Evolutionary conservation across 1,284 basidiomycete species (phyloP).

Genomic region (Tilletia setariae): DNA sequence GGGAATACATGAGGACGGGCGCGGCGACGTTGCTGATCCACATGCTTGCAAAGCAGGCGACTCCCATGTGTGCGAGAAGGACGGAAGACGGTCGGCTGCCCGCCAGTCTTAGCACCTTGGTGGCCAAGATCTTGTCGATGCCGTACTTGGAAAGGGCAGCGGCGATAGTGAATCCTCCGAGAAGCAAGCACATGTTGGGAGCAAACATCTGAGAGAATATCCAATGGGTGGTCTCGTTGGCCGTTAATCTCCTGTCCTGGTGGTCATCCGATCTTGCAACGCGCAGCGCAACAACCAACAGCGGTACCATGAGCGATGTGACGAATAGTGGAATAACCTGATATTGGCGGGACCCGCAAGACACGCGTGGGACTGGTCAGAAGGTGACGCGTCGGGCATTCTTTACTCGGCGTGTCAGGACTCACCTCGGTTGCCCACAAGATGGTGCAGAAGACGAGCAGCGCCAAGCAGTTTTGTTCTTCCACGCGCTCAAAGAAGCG

Average conservation of each 20-base stretch:
- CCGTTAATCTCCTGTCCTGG: constrained; percentile 62
- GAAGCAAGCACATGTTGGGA: constrained; percentile 74
- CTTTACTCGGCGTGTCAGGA: constrained; percentile 12
- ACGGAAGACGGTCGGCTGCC: constrained; percentile 83
- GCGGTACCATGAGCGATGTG: constrained; percentile 83
- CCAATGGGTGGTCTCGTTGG: constrained; percentile 76
- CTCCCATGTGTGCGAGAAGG: constrained; percentile 88
- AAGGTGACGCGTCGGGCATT: not conserved
- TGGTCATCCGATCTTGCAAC: constrained; percentile 71
- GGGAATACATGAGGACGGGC: constrained; percentile 93
- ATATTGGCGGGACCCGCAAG: constrained; percentile 46
- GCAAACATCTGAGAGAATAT: constrained; percentile 68
- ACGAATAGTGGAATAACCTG: constrained; percentile 91
- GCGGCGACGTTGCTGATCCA: constrained; percentile 99
- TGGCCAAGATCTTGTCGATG: constrained; percentile 84
- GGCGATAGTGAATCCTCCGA: constrained; percentile 95
- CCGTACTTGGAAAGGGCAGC: constrained; percentile 95
- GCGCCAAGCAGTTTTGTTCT: constrained; percentile 86
- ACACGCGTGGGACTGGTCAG: constrained; percentile 11
- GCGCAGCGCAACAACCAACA: constrained; percentile 79
- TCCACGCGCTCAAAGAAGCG: constrained; percentile 62
- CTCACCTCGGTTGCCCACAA: constrained; percentile 91
- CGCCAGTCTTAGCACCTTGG: constrained; percentile 83
- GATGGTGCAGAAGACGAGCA: constrained; percentile 85
- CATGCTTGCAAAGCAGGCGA: constrained; percentile 97